Evolutionary conservation across 345 rosid genomes (phyloP).

Genomic region (Dimocarpus longan): DNA sequence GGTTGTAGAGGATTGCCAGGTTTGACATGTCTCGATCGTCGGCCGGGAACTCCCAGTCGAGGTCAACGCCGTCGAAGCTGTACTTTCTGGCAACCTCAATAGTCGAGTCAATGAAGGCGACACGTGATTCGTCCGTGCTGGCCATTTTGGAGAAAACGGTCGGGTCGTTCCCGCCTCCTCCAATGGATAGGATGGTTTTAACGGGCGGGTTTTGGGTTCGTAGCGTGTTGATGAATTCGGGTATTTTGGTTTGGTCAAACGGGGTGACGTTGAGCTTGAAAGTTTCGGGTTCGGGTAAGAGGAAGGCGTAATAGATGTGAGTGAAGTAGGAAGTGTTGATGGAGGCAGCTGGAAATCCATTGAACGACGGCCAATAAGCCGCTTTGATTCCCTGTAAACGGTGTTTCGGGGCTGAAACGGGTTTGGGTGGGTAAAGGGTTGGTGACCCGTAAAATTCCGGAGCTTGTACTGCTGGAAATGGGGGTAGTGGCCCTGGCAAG

Average conservation of each 20-base stretch:
- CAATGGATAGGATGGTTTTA: slow-evolving; percentile 40
- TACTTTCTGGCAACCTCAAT: slow-evolving; percentile 40
- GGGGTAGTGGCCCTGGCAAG: too few relatives aligned
- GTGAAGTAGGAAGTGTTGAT: slow-evolving; percentile 48
- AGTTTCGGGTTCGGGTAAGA: slow-evolving; percentile 29
- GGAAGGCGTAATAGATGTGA: slow-evolving; percentile 50
- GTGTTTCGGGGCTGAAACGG: not conserved
- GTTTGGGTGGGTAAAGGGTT: not conserved
- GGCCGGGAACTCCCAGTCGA: slow-evolving; percentile 54
- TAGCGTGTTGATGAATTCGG: slow-evolving; percentile 25
- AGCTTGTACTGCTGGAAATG: too few relatives aligned
- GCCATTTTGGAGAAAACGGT: slow-evolving; percentile 34
- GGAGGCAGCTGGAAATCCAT: slow-evolving; percentile 34
- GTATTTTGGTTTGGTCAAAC: slow-evolving; percentile 31
- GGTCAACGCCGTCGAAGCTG: slow-evolving; percentile 45
- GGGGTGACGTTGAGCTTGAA: slow-evolving; percentile 34
- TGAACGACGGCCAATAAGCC: slow-evolving; percentile 47
- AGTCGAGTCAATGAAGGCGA: slow-evolving; percentile 35
- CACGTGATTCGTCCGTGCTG: slow-evolving; percentile 19
- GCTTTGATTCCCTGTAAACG: slow-evolving; percentile 32
- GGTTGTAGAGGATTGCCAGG: slow-evolving; percentile 22
- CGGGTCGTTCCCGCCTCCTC: slow-evolving; percentile 28
- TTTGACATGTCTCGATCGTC: slow-evolving; percentile 32
- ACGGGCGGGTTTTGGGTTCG: slow-evolving; percentile 27
- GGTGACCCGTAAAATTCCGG: too few relatives aligned